Percentiles rank a stretch among this genome's conserved stretches.
Conservation (phyloP, 768 basidiomycete genomes). For the Agrocybe praecox region DNA sequence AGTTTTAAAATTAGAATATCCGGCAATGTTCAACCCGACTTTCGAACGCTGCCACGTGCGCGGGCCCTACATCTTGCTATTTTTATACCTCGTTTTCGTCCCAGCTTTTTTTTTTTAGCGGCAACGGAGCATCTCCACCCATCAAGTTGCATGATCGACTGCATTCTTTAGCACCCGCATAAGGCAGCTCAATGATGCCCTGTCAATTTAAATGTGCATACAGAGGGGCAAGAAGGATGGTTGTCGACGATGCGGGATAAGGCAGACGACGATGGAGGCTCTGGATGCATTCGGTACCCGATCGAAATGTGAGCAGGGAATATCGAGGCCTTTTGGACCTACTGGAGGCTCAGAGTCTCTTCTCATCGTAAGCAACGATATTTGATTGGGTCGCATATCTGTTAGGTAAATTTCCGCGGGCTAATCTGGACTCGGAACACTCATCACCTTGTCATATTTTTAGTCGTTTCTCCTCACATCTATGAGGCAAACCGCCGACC, state of each 20-base stretch:
- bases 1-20: too few species aligned
- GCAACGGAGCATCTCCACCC: conserved; percentile 69
- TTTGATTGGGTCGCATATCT: not conserved
- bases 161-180: conserved; percentile 54
- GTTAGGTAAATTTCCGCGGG: conserved; percentile 18
- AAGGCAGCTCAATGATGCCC: conserved; percentile 62
- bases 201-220: conserved; percentile 34
- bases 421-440: conserved; percentile 23
- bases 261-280: conserved; percentile 33
- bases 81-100: not conserved
- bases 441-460: conserved; percentile 46
- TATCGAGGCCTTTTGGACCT: conserved; percentile 66
- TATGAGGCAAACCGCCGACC: conserved; percentile 46
- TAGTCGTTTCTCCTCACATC: conserved; percentile 68
- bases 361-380: not conserved
- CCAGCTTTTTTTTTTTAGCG: conserved; percentile 53
- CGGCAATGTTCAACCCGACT: too few species aligned
- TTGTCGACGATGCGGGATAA: conserved; percentile 12
- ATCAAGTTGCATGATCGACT: too few species aligned
- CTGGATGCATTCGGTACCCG: conserved; percentile 64
- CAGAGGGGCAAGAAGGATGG: conserved; percentile 29
- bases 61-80: too few species aligned
- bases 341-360: conserved; percentile 61
- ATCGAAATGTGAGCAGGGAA: conserved; percentile 60
- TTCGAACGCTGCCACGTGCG: too few species aligned